Percentiles rank a stretch among this genome's conserved stretches.
Conservation (phyloP, 345 rosid species). For the Cardiospermum halicacabum region DNA sequence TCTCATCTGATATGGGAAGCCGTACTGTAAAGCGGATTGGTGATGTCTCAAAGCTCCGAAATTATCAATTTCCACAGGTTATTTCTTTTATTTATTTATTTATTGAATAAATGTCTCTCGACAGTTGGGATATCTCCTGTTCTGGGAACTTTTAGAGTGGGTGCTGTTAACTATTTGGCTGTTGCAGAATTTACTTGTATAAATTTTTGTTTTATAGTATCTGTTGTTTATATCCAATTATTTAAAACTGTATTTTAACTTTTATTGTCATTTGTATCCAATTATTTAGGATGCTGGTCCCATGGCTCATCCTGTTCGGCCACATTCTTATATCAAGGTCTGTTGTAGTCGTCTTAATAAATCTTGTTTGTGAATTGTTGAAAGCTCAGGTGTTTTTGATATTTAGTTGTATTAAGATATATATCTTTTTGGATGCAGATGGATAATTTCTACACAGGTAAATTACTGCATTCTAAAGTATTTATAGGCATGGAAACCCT, state of each 20-base stretch:
- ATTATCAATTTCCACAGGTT: slow-evolving; percentile 91
- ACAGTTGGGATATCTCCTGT: neutral
- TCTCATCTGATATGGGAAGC: slow-evolving; percentile 99
- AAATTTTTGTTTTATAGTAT: neutral
- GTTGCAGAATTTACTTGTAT: neutral
- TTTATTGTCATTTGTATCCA: neutral
- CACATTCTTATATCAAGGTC: slow-evolving; percentile 98
- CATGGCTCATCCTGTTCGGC: slow-evolving; percentile 99
- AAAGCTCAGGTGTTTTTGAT: neutral
- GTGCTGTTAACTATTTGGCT: neutral
- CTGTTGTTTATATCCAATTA: neutral
- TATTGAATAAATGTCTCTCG: neutral
- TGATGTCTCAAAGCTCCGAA: slow-evolving; percentile 91
- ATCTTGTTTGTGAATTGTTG: neutral
- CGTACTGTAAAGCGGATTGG: slow-evolving; percentile 91
- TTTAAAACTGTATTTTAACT: neutral
- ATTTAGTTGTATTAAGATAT: slow-evolving; percentile 15
- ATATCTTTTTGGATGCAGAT: slow-evolving; percentile 46
- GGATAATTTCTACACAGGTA: slow-evolving; percentile 99
- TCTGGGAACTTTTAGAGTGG: neutral
- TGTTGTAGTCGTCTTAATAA: slow-evolving; percentile 3
- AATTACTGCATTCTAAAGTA: slow-evolving; percentile 25
- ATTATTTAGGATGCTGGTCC: slow-evolving; percentile 89
- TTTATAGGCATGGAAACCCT: slow-evolving; percentile 7
- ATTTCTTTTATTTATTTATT: too few species aligned